Evolutionary conservation across 371 early-diverging fungal genomes (phyloP), one percentile per base, ranked within the genome.

Genomic region (Mucor mucedo): DNA sequence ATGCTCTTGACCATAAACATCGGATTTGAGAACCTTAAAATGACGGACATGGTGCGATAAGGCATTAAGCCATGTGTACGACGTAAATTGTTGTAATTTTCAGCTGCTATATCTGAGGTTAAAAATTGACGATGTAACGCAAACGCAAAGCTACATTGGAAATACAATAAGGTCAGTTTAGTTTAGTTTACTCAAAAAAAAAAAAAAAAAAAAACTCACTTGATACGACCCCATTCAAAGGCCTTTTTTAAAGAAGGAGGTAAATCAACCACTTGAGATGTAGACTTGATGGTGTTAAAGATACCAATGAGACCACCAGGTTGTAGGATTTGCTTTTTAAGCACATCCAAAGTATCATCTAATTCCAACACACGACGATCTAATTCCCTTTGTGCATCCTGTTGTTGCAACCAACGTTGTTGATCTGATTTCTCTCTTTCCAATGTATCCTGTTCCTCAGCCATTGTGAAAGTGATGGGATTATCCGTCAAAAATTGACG

Each of bases 181-280:
- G 10, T 21, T 27, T 45, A 3, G 54, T n/a, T 59, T 35, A 41
- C 29, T 42, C 21, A 32, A 10, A 14, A 21, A 32, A 21, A 10
- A 44, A 5, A 44, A 5, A 3, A 3, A 32, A 32, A 27, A 13
- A 7, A 4, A 7, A 45, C 48, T 65, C 75, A 80, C 80, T 71
- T 80, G 60, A 86, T 83, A 50, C 85, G 73, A 14, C 84, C 87
- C 87, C 85, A 87, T 60, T 89, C 88, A 66, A 89, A 80, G 4
- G 80, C 79, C 5, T 76, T 79, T 55, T 77, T 77, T 33, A 85
- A 79, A 14, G 82, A 60, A 1, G 55, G 56, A 0, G 89, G 88
- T n/a, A 89, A 60, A 35, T 85, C 77, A 2, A 67, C 40, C 11
- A 86, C 65, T 1, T 68, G 45, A 0, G 75, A 72, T 27, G 82